Percentiles rank a stretch among this genome's conserved stretches.
These are phyloP conservation scores for Tuber brumale DNA, from an alignment of 495 filamentous ascomycete species.

Conservation along the genomic window DNA sequence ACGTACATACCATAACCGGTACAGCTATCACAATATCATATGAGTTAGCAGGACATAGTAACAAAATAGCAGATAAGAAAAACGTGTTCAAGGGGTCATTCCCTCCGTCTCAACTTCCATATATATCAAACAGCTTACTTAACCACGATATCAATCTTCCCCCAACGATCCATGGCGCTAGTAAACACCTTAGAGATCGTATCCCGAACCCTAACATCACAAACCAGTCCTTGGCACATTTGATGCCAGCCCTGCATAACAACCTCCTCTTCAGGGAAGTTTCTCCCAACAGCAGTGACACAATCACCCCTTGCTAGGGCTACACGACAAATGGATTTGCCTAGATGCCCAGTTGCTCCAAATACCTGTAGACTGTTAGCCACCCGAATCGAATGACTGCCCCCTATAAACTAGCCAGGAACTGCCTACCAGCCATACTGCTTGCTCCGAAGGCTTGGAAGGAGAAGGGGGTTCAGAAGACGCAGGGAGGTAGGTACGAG, in stretches of 20 bases:
- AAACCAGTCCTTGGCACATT: constrained; percentile 71
- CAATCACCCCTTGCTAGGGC: constrained; percentile 74
- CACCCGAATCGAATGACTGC: not conserved
- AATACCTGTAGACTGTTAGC: constrained; percentile 55
- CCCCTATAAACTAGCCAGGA: not conserved
- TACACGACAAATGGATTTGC: constrained; percentile 76
- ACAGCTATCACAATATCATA: constrained; percentile 19
- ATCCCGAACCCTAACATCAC: constrained; percentile 77
- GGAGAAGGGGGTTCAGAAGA: constrained; percentile 76
- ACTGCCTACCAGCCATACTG: constrained; percentile 69
- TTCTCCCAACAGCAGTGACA: constrained; percentile 83
- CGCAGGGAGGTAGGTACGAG: constrained; percentile 52
- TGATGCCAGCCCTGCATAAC: constrained; percentile 61
- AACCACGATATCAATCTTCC: constrained; percentile 77
- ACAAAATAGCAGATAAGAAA: not conserved
- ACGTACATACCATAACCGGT: constrained; percentile 36
- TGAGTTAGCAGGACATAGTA: not conserved
- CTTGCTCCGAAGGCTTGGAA: constrained; percentile 61
- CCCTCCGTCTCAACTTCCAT: not conserved
- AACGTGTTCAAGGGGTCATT: not conserved
- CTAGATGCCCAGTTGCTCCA: constrained; percentile 92
- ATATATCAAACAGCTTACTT: constrained; percentile 61
- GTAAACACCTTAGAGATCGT: constrained; percentile 69
- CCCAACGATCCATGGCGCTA: constrained; percentile 63
- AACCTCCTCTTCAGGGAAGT: constrained; percentile 65